Evolutionary conservation across 306 rosid species (phyloP), one percentile per base, ranked within the genome.

Genomic region (Sechiopsis laciniata): DNA sequence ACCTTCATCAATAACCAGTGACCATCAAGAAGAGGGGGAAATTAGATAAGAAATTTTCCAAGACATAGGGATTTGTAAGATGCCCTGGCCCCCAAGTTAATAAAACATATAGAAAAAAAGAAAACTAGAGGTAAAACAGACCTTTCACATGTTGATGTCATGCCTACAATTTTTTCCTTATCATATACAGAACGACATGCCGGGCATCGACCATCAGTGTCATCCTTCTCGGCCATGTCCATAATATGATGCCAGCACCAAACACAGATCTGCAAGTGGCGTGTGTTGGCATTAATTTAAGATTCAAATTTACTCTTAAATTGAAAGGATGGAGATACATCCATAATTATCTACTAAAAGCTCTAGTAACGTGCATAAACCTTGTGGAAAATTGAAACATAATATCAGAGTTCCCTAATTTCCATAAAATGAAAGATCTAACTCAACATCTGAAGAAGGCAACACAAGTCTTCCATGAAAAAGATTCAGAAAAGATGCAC

Each of bases 211-310:
- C 99, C 99, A 71, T 87, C 99, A 0, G 99, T 83, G 62, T 85
- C 95, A 84, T 94, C 96, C 96, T 94, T 94, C 88, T 91, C 96
- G 17, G 97, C 99, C 93, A 95, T 89, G 67, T 81, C 95, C 90
- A 95, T 87, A 71, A 95, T 85, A 83, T 95, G 99, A 83, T 95
- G 97, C 97, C 99, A 95, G 79, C 99, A 95, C 99, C 99, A 95
- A 73, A 95, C 99, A 88, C 99, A 95, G 77, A 95, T 87, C 99
- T 95, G 83, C 50, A 70, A 54, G 78, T 72, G 56, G 77, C 37
- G 37, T 32, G 37, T 74, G 64, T 55, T 78, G 37, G 35, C 37
- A 57, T 59, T 55, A 78, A 71, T 77, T 63, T 54, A 35, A 65
- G 59, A 56, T 51, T 74, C 51, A 10, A 29, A 29, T 24, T 22